Evolutionary conservation across 331 rosid genomes (phyloP), one percentile per base, ranked within the genome.

Genomic region (Saraca asoca): DNA sequence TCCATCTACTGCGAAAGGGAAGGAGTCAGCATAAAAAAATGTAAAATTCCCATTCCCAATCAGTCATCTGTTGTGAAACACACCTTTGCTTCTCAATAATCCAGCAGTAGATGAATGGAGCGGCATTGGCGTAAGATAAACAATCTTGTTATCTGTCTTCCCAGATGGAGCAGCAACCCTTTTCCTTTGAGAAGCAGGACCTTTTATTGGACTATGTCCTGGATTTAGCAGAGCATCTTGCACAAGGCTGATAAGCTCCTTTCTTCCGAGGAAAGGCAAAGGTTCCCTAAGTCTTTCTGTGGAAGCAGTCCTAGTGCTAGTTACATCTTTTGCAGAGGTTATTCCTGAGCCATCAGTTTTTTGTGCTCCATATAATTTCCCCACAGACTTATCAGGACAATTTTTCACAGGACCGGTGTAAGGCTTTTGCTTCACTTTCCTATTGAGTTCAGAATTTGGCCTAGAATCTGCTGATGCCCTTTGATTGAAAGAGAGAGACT

Each of bases 151-250:
- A 59, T 81, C 89, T 52, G 64, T 72, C 64, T 71, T 77, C 66
- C 86, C 66, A 7, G 85, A 80, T 51, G 86, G 82, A 61, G 89
- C 95, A 15, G 82, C 81, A 68, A 88, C 76, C 69, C 91, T 85
- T 72, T 88, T 88, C 79, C 95, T 79, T 80, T 79, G 77, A 43
- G 88, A 79, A 73, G 87, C 70, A n/a, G 86, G 86, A 77, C 80
- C 83, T 64, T 67, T 73, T 34, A 65, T 41, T 37, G 78, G 65
- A 66, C 73, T 68, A 60, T 45, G 70, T 48, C 69, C 68, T 51
- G 69, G 79, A 83, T 35, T 67, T 55, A 69, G 75, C 81, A 83
- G 72, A 20, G 87, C 74, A 79, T 70, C 80, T 78, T 84, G 86
- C 70, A 73, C 78, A 20, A 85, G 75, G 71, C 51, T 81, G 78